phyloP scores from a whole-genome alignment of 2,329 filamentous ascomycete genomes.

The Phyllosticta citriasiana region DNA sequence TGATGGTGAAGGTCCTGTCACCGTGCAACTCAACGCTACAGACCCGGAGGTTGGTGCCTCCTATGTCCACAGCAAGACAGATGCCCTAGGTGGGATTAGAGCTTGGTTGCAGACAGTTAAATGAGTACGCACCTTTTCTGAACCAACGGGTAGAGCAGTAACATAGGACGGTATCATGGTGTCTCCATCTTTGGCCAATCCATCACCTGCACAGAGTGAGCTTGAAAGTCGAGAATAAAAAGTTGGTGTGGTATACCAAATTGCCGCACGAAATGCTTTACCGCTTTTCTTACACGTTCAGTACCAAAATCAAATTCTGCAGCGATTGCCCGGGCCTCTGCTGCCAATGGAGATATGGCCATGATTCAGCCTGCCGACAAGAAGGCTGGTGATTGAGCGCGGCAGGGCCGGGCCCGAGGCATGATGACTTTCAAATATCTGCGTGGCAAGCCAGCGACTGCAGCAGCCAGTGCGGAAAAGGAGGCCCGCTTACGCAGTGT shows the following conservation, averaged over 20 bases:
- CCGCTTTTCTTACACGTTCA: conserved; percentile 1
- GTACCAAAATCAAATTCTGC: conserved; percentile 1
- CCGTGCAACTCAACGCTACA: conserved; percentile 87
- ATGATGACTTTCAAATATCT: background rate
- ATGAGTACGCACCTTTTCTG: background rate
- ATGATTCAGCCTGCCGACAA: background rate
- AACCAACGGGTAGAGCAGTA: background rate
- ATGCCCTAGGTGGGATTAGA: conserved; percentile 52
- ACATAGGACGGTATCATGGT: conserved; percentile 7
- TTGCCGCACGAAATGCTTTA: conserved; percentile 3
- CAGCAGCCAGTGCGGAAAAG: background rate
- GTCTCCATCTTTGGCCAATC: conserved; percentile 4
- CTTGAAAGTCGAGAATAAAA: background rate
- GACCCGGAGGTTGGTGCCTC: conserved; percentile 88
- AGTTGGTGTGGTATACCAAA: background rate
- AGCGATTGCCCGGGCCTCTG: conserved; percentile 2
- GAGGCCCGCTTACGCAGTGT: background rate
- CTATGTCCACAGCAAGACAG: conserved; percentile 87
- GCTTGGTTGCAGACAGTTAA: background rate
- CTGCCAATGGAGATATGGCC: background rate
- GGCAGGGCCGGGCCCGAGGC: background rate
- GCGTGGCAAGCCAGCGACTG: background rate
- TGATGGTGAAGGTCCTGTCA: conserved; percentile 49
- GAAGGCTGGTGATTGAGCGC: background rate
- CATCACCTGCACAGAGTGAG: background rate